phyloP scores from a whole-genome alignment of 495 filamentous ascomycete species.

The Polyplosphaeria fusca region DNA sequence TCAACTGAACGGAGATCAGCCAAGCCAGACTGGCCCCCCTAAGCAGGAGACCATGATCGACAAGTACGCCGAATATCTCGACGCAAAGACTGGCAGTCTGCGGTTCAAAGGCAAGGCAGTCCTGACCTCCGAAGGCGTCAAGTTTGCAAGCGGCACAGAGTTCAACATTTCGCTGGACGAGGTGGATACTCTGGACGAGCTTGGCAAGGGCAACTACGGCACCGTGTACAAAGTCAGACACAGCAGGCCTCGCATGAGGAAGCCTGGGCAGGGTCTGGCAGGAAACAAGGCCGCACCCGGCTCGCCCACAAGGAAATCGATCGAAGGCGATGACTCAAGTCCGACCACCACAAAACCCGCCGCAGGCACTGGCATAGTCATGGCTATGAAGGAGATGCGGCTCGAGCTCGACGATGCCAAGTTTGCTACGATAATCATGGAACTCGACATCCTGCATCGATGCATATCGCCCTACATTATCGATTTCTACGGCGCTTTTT shows the following conservation, averaged over 20 bases:
- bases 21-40: slow-evolving; percentile 18
- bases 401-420: slow-evolving; percentile 94
- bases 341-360: slow-evolving; percentile 25
- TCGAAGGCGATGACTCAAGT: slow-evolving; percentile 20
- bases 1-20: slow-evolving; percentile 37
- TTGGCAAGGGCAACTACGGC: slow-evolving; percentile 98
- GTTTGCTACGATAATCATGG: slow-evolving; percentile 97
- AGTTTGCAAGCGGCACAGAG: slow-evolving; percentile 83
- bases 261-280: slow-evolving; percentile 72
- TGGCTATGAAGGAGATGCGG: slow-evolving; percentile 99
- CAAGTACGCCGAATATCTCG: slow-evolving; percentile 88
- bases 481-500: slow-evolving; percentile 98
- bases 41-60: slow-evolving; percentile 67
- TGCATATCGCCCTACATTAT: slow-evolving; percentile 95
- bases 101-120: slow-evolving; percentile 92
- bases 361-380: slow-evolving; percentile 61
- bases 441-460: slow-evolving; percentile 92
- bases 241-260: slow-evolving; percentile 70
- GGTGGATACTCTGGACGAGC: slow-evolving; percentile 88
- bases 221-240: slow-evolving; percentile 96
- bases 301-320: slow-evolving; percentile 26
- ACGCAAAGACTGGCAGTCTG: slow-evolving; percentile 84
- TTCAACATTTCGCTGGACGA: slow-evolving; percentile 96
- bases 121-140: slow-evolving; percentile 80
- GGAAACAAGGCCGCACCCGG: slow-evolving; percentile 49